phyloP scores from a whole-genome alignment of 306 rosid species.

The Begonia masoniana region DNA sequence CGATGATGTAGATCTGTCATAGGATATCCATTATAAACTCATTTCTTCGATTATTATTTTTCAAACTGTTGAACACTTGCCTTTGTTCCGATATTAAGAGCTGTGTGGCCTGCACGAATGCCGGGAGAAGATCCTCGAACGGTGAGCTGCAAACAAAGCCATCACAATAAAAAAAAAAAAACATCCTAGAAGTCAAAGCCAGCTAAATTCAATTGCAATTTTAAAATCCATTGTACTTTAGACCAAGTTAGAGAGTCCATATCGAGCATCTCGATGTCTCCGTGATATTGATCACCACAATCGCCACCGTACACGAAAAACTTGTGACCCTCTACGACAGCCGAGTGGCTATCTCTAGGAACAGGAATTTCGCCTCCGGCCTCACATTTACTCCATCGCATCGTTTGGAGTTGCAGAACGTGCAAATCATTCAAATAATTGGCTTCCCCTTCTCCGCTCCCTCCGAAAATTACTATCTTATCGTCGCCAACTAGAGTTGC shows the following conservation, averaged over 20 bases:
- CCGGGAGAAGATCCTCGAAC: constrained; percentile 88
- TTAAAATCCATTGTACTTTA: constrained; percentile 29
- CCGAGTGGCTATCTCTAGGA: constrained; percentile 85
- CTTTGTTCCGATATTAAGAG: constrained; percentile 69
- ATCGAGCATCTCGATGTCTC: constrained; percentile 68
- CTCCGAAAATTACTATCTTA: constrained; percentile 72
- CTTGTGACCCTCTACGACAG: constrained; percentile 63
- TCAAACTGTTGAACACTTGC: constrained; percentile 22
- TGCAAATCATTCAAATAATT: constrained; percentile 83
- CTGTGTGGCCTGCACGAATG: constrained; percentile 86
- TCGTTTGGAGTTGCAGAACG: constrained; percentile 49
- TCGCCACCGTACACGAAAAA: constrained; percentile 89
- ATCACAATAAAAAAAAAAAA: neutral
- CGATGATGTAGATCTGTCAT: constrained; percentile 61
- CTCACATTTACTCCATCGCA: constrained; percentile 66
- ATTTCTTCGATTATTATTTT: neutral
- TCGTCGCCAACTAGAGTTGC: constrained; percentile 64
- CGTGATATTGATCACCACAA: constrained; percentile 74
- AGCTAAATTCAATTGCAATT: neutral
- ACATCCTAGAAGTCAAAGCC: constrained; percentile 3
- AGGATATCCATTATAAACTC: neutral
- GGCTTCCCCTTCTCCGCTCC: constrained; percentile 89
- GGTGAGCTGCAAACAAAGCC: constrained; percentile 38
- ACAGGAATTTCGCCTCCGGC: constrained; percentile 69
- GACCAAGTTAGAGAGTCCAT: constrained; percentile 81